Conservation (phyloP, 257 asterid genomes). For the Thymus mandschuricus region DNA sequence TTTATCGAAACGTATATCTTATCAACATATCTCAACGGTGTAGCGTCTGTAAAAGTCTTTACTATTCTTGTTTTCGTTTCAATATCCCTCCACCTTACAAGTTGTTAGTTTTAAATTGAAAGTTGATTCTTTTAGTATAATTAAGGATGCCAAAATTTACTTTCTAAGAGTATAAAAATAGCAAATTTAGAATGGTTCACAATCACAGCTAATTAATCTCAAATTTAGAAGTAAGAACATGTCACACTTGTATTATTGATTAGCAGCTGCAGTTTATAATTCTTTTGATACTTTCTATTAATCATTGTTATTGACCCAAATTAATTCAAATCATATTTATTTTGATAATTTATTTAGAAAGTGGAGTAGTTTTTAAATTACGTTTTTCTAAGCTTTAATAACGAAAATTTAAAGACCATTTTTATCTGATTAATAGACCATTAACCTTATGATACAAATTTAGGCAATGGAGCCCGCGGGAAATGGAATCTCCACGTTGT, state of each 20-base stretch:
- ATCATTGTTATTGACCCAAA: not conserved
- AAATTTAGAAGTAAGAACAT: not conserved
- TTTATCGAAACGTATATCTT: not conserved
- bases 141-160: too few relatives aligned
- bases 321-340: not conserved
- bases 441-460: too few relatives aligned
- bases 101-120: not conserved
- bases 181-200: not conserved
- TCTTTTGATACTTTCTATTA: too few relatives aligned
- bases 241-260: not conserved
- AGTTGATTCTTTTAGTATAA: not conserved
- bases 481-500: constrained; percentile 12
- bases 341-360: too few relatives aligned
- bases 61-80: not conserved
- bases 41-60: not conserved
- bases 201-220: not conserved
- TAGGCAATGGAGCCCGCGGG: too few relatives aligned
- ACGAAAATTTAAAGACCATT: too few relatives aligned
- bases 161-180: not conserved
- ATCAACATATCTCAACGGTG: not conserved
- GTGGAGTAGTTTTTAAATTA: too few relatives aligned
- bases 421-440: too few relatives aligned
- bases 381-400: too few relatives aligned
- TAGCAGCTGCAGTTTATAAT: too few relatives aligned
- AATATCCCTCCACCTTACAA: not conserved